Base-by-base conservation (phyloP, 192 early-diverging fungal genomes). In the Coemansia sp. region DNA sequence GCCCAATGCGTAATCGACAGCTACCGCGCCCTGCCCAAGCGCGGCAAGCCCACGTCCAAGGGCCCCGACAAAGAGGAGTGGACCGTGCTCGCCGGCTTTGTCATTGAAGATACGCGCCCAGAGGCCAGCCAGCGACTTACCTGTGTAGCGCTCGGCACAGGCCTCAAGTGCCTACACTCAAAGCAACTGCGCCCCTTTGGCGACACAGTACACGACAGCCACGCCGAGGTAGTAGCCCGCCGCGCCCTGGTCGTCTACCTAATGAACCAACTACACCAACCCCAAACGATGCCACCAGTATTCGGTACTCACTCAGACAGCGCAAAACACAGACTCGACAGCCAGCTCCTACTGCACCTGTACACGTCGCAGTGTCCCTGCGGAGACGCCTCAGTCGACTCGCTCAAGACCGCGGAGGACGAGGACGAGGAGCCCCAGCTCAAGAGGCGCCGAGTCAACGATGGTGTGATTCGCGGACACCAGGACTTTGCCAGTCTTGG, bases 201-300 rank as follows among this genome's bases (percentile, higher is more conserved):
- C 26, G 87, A 89, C 55, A 38, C 85, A 6, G 63, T 97, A 0
- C 87, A 92, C 72, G 95, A 97, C 81, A 85, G 84, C 66, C 95
- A 97, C 75, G 95, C 93, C 2, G 95, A 97, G 76, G 76, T 97
- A 0, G 69, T 97, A n/a, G 90, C 91, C 31, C 86, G 92, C 13
- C 84, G 95, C 53, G 85, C 84, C 23, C 87, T 97, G 61, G 67
- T 91, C 31, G 85, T 82, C 87, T 93, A 86, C 26, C 43, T 77
- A 9, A 45, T 67, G 21, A 28, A 48, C 25, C 63, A 65, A 59
- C 41, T 70, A 47, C 31, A 66, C n/a, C 13, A 13, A 10, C 7
- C 16, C 12, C 0, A 41, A 11, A 28, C 39, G 37, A 23, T 14
- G 1, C 11, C 28, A 2, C 56, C 4, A 56, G 10, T 31, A 28